Evolutionary conservation across 257 asterid species (phyloP).

Genomic region (Ophiorrhiza pumila): DNA sequence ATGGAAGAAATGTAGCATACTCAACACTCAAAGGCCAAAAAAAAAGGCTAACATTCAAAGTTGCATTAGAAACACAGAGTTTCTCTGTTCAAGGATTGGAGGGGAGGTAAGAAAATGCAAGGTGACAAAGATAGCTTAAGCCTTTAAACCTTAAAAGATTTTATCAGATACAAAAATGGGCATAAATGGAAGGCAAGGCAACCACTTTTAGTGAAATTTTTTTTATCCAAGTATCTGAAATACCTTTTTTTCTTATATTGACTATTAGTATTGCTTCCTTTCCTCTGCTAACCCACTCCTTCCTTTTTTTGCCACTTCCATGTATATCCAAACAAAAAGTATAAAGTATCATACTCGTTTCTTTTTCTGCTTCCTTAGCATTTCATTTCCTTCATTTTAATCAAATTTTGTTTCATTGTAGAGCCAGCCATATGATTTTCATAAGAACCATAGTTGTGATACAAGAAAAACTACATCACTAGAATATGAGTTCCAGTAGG

Average conservation of each 20-base stretch:
- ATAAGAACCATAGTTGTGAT: neutral
- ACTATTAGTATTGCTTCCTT: too few species aligned
- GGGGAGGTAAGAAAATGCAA: neutral
- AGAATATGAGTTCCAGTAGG: neutral
- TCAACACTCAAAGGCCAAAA: neutral
- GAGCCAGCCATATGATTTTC: neutral
- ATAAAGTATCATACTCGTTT: neutral
- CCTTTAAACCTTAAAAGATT: too few species aligned
- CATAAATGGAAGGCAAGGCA: too few species aligned
- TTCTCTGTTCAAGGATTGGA: neutral
- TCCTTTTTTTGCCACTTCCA: too few species aligned
- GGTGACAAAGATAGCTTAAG: neutral
- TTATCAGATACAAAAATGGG: too few species aligned
- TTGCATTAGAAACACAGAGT: neutral
- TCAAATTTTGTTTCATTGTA: neutral
- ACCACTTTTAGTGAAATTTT: too few species aligned
- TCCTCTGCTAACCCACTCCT: too few species aligned
- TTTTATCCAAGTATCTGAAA: too few species aligned
- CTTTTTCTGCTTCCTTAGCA: neutral
- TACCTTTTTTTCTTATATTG: too few species aligned
- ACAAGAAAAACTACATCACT: neutral
- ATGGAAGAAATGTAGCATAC: neutral
- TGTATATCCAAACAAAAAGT: too few species aligned
- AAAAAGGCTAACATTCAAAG: neutral
- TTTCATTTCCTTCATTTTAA: neutral